These are phyloP conservation scores for Hyphodiscus sp. DNA, from an alignment of 2,329 filamentous ascomycete species.

Conservation along the genomic window DNA sequence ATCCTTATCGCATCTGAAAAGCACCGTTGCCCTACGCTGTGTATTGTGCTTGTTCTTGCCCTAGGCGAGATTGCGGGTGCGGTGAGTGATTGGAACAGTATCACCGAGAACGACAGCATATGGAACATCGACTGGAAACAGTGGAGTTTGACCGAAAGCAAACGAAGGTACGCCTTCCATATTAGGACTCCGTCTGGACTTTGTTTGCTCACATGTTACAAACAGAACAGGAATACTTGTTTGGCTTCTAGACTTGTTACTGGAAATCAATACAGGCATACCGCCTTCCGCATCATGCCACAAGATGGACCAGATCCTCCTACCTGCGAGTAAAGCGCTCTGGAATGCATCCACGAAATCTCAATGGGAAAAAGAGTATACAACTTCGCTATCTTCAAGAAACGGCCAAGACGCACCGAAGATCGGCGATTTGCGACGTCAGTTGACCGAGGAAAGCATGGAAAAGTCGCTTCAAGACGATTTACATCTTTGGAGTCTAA, in stretches of 20 bases:
- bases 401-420: not conserved
- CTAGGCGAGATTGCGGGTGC: not conserved
- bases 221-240: not conserved
- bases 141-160: not conserved
- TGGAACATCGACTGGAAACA: not conserved
- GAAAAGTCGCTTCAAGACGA: conserved; percentile 41
- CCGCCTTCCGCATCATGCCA: not conserved
- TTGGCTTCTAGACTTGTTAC: not conserved
- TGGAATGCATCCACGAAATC: not conserved
- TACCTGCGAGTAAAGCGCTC: not conserved
- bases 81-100: not conserved
- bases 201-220: not conserved
- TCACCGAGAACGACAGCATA: not conserved
- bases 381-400: not conserved
- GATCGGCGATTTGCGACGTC: not conserved
- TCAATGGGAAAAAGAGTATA: not conserved
- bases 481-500: too few species aligned
- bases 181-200: not conserved
- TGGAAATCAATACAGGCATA: not conserved
- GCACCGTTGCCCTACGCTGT: not conserved
- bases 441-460: too few species aligned
- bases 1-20: not conserved
- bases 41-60: not conserved
- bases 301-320: not conserved
- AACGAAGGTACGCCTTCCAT: not conserved